Evolutionary conservation across 1,284 basidiomycete genomes (phyloP), one percentile per base, ranked within the genome.

Genomic region (Apiotrichum mycotoxinovorans): DNA sequence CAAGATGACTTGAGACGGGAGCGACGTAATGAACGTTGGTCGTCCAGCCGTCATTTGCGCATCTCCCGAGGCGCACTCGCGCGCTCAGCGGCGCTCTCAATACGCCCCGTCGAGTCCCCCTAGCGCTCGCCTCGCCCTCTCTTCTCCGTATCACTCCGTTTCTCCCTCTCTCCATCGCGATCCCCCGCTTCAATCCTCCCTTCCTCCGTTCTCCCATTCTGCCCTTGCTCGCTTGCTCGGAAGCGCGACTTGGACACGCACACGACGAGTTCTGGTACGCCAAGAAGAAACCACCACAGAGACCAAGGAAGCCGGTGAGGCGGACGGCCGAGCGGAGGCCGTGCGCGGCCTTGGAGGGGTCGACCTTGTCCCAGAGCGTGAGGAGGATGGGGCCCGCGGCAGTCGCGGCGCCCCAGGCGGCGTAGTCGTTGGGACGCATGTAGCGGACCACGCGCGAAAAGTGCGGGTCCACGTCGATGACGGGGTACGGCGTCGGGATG

Each of bases 401-500:
- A 1, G 93, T 90, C 49, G 83, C 83, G 47, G 82, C 87, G 18
- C 85, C 91, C 89, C 92, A 92, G 43, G 83, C 79, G 22, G 83
- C 87, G 80, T 91, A 93, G 82, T 98, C 96, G 9, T 87, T 87
- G 15, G 85, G 81, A 42, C 96, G 84, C 79, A 98, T 86, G 80
- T 95, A 96, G 64, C 88, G 81, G 33, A 98, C 80, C 41, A 98
- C 95, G 46, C 96, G 86, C 40, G 80, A 80, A 38, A 88, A 87
- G 81, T 96, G 90, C 22, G 95, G 95, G 81, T 98, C 96, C 3
- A 85, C 80, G 78, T 97, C 94, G 78, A 94, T 87, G 77, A 91
- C 85, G 50, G 89, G 89, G 77, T 86, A 91, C 27, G 85, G 84
- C 25, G 86, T 85, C 66, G 83, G 80, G 59, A 86, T 80, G 70